phyloP scores from a whole-genome alignment of 129 eudicot species.

The Flaveria ramosissima region DNA sequence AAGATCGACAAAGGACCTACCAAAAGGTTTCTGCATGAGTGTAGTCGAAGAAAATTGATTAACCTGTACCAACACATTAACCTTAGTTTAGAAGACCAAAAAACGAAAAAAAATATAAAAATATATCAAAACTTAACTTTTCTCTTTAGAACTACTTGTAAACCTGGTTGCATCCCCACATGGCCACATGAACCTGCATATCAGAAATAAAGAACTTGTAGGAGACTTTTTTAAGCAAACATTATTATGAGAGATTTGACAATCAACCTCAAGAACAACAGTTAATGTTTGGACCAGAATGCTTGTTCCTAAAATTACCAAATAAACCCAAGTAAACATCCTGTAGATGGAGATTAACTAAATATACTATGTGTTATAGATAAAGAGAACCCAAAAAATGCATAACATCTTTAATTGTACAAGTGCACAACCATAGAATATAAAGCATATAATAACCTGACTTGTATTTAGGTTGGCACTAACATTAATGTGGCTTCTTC shows the following conservation, averaged over 20 bases:
- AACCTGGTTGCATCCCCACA: slow-evolving; percentile 93
- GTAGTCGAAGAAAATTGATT: no score
- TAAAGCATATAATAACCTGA: no score
- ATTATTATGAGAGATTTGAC: neutral
- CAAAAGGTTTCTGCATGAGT: no score
- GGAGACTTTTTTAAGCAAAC: neutral
- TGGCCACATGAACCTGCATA: slow-evolving; percentile 50
- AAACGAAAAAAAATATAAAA: neutral
- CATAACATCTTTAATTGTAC: neutral
- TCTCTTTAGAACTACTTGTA: slow-evolving; percentile 64
- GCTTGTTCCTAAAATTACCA: slow-evolving; percentile 79
- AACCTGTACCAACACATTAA: no score
- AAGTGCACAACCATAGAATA: neutral
- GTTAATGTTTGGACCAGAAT: slow-evolving; percentile 77
- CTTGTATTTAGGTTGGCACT: slow-evolving; percentile 42
- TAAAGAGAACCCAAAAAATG: no score
- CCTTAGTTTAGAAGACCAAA: no score
- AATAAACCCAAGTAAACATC: slow-evolving; percentile 12
- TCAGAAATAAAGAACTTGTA: no score
- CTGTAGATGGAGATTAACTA: neutral
- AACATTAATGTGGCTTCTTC: slow-evolving; percentile 77
- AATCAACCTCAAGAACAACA: slow-evolving; percentile 71
- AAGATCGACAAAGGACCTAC: no score
- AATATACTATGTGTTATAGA: neutral
- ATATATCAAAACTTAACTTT: slow-evolving; percentile 47